Conservation (phyloP, 768 basidiomycete genomes). For the Lactifluus pinguis region DNA sequence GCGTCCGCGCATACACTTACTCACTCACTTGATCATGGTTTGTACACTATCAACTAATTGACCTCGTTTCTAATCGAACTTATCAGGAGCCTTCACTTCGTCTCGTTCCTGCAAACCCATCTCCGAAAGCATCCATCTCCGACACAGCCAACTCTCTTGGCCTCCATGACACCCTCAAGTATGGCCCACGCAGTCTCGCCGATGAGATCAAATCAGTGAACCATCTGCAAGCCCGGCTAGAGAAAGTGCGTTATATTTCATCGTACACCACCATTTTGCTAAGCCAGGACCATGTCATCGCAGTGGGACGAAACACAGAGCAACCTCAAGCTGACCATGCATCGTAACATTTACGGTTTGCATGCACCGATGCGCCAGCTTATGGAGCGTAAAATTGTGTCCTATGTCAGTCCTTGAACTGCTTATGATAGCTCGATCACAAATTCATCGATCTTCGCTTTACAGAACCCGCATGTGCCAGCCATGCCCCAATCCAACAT, state of each 20-base stretch:
- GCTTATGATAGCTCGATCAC: not conserved
- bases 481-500: constrained; percentile 63
- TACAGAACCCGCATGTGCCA: constrained; percentile 59
- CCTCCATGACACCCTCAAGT: constrained; percentile 78
- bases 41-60: not conserved
- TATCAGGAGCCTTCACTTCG: constrained; percentile 46
- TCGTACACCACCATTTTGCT: not conserved
- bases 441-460: not conserved
- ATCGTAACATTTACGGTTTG: constrained; percentile 77
- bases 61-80: not conserved
- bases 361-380: constrained; percentile 82
- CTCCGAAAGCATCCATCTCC: constrained; percentile 55
- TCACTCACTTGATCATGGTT: constrained; percentile 10
- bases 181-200: constrained; percentile 77
- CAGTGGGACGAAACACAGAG: constrained; percentile 96
- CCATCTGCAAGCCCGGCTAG: constrained; percentile 59
- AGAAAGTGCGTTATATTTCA: constrained; percentile 47
- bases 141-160: constrained; percentile 70
- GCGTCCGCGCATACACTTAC: not conserved
- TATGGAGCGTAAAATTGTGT: constrained; percentile 90
- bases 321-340: constrained; percentile 73
- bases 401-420: constrained; percentile 43
- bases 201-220: constrained; percentile 58
- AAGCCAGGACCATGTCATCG: not conserved
- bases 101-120: constrained; percentile 47